phyloP scores from a whole-genome alignment of 345 rosid genomes.

The Moricandia arvensis region DNA sequence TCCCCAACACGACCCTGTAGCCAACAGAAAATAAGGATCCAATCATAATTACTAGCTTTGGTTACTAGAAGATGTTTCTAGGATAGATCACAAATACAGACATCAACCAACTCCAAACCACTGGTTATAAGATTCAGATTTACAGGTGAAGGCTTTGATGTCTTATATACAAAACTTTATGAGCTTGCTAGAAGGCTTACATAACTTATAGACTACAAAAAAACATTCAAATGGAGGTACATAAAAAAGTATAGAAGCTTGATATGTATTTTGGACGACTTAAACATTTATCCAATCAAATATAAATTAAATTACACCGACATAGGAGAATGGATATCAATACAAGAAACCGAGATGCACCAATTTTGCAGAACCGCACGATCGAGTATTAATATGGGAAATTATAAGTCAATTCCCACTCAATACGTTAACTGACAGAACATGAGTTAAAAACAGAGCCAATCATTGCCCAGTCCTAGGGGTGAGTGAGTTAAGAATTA shows the following conservation, averaged over 20 bases:
- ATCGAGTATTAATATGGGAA: neutral
- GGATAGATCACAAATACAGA: slow-evolving; percentile 23
- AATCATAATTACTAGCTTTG: slow-evolving; percentile 35
- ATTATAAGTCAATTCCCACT: neutral
- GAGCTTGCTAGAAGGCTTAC: slow-evolving; percentile 9
- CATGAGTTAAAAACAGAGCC: neutral
- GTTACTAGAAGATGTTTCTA: slow-evolving; percentile 32
- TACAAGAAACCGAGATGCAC: neutral
- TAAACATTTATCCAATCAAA: neutral
- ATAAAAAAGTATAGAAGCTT: slow-evolving; percentile 4
- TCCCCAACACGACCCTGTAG: slow-evolving; percentile 95
- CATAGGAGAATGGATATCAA: neutral
- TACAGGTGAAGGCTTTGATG: neutral
- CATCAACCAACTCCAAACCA: slow-evolving; percentile 17
- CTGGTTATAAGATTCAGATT: slow-evolving; percentile 25
- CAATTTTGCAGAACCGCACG: neutral
- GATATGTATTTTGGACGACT: neutral
- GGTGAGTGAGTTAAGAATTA: neutral
- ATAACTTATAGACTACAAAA: slow-evolving; percentile 6
- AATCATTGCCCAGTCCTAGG: neutral
- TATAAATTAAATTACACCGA: neutral
- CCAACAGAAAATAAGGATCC: slow-evolving; percentile 39
- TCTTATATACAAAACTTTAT: neutral
- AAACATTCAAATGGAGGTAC: slow-evolving; percentile 11
- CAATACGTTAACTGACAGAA: neutral